Conservation (phyloP, 2,329 filamentous ascomycete genomes). For the Aureobasidium sp. region DNA sequence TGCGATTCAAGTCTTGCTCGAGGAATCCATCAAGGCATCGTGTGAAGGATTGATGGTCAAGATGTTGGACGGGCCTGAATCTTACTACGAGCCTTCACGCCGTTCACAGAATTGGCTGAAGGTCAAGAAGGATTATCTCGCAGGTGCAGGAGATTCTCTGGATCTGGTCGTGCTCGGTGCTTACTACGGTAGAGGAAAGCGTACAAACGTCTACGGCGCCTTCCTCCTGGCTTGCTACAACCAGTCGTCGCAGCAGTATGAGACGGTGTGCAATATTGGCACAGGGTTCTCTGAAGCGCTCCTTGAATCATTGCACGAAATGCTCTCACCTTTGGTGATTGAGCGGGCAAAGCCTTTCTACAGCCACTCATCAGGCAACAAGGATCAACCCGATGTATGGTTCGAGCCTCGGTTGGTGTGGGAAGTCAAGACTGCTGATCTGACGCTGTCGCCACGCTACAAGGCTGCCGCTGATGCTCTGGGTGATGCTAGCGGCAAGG, state of each 20-base stretch:
- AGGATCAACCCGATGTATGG: slow-evolving; percentile 98
- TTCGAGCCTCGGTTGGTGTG: slow-evolving; percentile 91
- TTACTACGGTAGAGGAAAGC: slow-evolving; percentile 91
- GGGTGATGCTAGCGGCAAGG: slow-evolving; percentile 59
- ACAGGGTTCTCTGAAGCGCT: slow-evolving; percentile 94
- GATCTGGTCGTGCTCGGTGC: slow-evolving; percentile 93
- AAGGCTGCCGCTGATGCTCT: slow-evolving; percentile 62
- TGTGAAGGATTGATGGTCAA: slow-evolving; percentile 99
- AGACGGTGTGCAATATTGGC: slow-evolving; percentile 97
- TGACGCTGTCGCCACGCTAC: slow-evolving; percentile 88
- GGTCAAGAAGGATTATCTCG: slow-evolving; percentile 95
- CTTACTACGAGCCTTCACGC: slow-evolving; percentile 92
- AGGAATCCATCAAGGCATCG: slow-evolving; percentile 90
- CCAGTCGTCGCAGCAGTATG: slow-evolving; percentile 68
- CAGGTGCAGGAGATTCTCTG: slow-evolving; percentile 87
- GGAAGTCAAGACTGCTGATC: slow-evolving; percentile 95
- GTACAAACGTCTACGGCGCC: slow-evolving; percentile 89
- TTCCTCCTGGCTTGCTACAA: slow-evolving; percentile 96
- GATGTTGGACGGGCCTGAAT: slow-evolving; percentile 91
- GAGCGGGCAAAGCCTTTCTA: slow-evolving; percentile 93
- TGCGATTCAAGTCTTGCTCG: slow-evolving; percentile 84
- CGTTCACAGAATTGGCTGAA: slow-evolving; percentile 98
- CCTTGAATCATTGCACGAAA: slow-evolving; percentile 75
- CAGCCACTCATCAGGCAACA: slow-evolving; percentile 70
- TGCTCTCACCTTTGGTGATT: slow-evolving; percentile 71